A percentile compares a stretch with the other conserved stretches of the same genome.
phyloP scores from a whole-genome alignment of 106 monocot species.

The Posidonia australis region DNA sequence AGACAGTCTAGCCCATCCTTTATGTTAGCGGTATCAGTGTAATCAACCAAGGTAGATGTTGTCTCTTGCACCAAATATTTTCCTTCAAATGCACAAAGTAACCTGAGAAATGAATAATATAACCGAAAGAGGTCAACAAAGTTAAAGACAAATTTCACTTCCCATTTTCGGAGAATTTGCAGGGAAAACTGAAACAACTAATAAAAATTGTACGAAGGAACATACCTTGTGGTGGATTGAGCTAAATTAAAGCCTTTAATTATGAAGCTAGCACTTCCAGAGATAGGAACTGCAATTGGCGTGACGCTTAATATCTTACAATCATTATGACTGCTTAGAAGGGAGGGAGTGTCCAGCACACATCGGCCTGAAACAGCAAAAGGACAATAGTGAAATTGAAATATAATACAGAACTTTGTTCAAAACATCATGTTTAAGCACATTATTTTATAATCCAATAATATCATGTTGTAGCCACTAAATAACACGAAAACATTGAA shows the following conservation, averaged over 20 bases:
- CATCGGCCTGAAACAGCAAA: constrained; percentile 37
- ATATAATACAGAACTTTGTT: background rate
- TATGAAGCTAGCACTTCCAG: constrained; percentile 46
- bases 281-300: constrained; percentile 56
- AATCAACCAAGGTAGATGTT: constrained; percentile 22
- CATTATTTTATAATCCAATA: background rate
- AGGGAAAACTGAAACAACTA: background rate
- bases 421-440: background rate
- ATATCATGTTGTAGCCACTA: background rate
- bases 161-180: background rate
- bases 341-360: constrained; percentile 35
- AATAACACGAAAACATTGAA: background rate
- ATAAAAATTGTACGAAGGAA: background rate
- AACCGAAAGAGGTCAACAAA: background rate
- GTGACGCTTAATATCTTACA: constrained; percentile 36
- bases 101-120: constrained; percentile 24
- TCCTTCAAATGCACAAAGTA: constrained; percentile 85
- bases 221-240: constrained; percentile 34
- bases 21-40: background rate
- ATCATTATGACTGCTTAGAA: constrained; percentile 16
- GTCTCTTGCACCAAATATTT: constrained; percentile 53
- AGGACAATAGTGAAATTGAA: background rate
- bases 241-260: constrained; percentile 47
- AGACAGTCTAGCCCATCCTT: constrained; percentile 16
- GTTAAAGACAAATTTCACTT: background rate